Evolutionary conservation across 768 basidiomycete species (phyloP).

Genomic region (Mycena venus): DNA sequence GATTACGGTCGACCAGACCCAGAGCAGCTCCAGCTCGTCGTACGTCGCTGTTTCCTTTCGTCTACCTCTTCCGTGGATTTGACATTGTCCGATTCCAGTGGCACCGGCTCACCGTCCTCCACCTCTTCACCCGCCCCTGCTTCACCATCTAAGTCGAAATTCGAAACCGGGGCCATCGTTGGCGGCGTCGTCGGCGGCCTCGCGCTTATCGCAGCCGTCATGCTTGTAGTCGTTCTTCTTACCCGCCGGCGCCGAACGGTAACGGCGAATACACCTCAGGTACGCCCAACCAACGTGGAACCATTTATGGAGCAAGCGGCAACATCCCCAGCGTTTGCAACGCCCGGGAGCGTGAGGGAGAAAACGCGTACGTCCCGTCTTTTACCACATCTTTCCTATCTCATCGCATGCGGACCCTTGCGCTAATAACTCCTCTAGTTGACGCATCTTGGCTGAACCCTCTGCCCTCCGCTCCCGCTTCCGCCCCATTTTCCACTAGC

Average conservation of each 20-base stretch:
- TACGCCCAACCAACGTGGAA: background rate
- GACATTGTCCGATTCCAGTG: background rate
- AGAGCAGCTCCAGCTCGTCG: background rate
- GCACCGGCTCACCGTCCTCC: background rate
- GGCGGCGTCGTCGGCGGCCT: slow-evolving; percentile 15
- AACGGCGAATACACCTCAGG: background rate
- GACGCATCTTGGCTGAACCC: background rate
- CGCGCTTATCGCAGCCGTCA: background rate
- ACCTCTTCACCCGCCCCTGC: background rate
- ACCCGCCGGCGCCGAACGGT: background rate
- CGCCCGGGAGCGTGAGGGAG: background rate
- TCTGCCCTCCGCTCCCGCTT: background rate
- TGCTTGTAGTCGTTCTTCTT: background rate
- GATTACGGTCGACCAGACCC: slow-evolving; percentile 2
- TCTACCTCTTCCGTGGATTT: background rate
- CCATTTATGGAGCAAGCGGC: background rate
- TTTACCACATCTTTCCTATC: background rate
- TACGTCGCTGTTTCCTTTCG: background rate
- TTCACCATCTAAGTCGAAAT: background rate
- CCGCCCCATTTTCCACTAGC: background rate
- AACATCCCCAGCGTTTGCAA: background rate
- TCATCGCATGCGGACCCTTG: background rate
- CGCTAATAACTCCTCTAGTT: background rate
- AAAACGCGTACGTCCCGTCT: background rate
- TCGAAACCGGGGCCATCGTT: slow-evolving; percentile 1